Evolutionary conservation across 805 yeast species (phyloP).

Genomic region (Komagataella mondaviorum): DNA sequence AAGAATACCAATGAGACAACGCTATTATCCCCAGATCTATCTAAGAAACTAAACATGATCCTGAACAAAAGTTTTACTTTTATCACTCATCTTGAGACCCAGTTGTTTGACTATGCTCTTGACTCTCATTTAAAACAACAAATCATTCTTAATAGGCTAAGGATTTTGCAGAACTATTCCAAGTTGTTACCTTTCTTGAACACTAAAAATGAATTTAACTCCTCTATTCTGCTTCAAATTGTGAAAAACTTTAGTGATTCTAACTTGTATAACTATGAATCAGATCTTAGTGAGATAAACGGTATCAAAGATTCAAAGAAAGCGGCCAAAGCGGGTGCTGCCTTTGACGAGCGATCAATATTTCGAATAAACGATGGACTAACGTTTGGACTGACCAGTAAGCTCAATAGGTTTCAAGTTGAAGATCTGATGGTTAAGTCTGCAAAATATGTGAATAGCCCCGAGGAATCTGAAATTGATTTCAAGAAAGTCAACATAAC

Average conservation of each 20-base stretch:
- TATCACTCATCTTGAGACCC: conserved; percentile 10
- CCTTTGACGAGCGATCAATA: conserved; percentile 13
- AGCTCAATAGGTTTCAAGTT: conserved; percentile 17
- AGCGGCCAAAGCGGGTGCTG: conserved; percentile 3
- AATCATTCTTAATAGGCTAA: conserved; percentile 14
- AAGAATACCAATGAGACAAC: conserved; percentile 9
- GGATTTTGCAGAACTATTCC: conserved; percentile 17
- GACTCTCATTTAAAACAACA: conserved; percentile 7
- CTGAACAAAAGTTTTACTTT: conserved; percentile 17
- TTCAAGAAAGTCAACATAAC: not conserved
- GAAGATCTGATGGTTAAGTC: conserved; percentile 18
- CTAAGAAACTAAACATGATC: conserved; percentile 16
- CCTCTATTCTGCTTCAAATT: conserved; percentile 16
- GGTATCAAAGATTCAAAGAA: conserved; percentile 6
- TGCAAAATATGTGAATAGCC: conserved; percentile 21
- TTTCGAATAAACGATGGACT: conserved; percentile 23
- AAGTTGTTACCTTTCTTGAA: conserved; percentile 19
- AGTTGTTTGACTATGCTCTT: not conserved
- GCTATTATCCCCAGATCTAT: conserved; percentile 19
- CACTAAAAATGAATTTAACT: conserved; percentile 16
- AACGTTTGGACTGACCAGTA: conserved; percentile 29
- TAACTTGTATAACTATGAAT: conserved; percentile 7
- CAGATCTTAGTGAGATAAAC: conserved; percentile 3
- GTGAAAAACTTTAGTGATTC: conserved; percentile 18
- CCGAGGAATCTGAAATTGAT: conserved; percentile 11